phyloP scores from a whole-genome alignment of 1,284 basidiomycete genomes.

The Cutaneotrichosporon cutaneum region DNA sequence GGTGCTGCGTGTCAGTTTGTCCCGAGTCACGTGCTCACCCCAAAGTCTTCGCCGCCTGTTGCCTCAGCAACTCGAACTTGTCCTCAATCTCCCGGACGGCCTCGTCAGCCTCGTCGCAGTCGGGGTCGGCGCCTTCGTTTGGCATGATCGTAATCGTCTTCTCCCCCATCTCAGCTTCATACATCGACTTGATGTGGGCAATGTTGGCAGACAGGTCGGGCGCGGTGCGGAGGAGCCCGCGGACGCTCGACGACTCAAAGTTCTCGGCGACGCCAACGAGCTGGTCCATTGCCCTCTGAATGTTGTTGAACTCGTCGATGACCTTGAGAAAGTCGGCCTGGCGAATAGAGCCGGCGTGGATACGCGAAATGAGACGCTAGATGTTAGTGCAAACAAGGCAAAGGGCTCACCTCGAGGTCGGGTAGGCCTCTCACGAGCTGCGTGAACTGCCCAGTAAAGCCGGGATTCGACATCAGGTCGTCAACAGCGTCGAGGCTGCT shows the following conservation, averaged over 20 bases:
- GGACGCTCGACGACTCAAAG: slow-evolving; percentile 73
- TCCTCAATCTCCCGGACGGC: slow-evolving; percentile 70
- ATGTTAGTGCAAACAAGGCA: background rate
- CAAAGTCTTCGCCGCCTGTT: slow-evolving; percentile 60
- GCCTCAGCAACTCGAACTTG: slow-evolving; percentile 66
- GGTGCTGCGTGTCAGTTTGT: slow-evolving; percentile 48
- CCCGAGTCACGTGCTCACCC: background rate
- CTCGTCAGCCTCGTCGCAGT: slow-evolving; percentile 71
- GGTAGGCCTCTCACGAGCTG: slow-evolving; percentile 75
- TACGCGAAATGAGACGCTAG: slow-evolving; percentile 78
- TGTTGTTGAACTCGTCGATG: slow-evolving; percentile 70
- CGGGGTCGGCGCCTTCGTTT: slow-evolving; percentile 74
- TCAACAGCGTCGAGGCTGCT: slow-evolving; percentile 76
- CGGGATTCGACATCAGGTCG: slow-evolving; percentile 74
- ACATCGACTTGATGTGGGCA: slow-evolving; percentile 72
- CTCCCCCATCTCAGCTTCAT: slow-evolving; percentile 62
- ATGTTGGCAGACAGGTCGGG: slow-evolving; percentile 67
- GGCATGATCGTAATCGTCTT: slow-evolving; percentile 62
- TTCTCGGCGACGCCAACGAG: slow-evolving; percentile 65
- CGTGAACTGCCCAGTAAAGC: slow-evolving; percentile 72
- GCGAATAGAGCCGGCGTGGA: slow-evolving; percentile 85
- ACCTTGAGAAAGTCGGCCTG: slow-evolving; percentile 83
- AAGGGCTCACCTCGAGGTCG: slow-evolving; percentile 66
- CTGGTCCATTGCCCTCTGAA: slow-evolving; percentile 66
- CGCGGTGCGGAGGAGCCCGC: slow-evolving; percentile 71